A percentile compares a stretch with the other conserved stretches of the same genome.
Evolutionary conservation across 768 basidiomycete genomes (phyloP).

Genomic region (Trametes gibbosa): DNA sequence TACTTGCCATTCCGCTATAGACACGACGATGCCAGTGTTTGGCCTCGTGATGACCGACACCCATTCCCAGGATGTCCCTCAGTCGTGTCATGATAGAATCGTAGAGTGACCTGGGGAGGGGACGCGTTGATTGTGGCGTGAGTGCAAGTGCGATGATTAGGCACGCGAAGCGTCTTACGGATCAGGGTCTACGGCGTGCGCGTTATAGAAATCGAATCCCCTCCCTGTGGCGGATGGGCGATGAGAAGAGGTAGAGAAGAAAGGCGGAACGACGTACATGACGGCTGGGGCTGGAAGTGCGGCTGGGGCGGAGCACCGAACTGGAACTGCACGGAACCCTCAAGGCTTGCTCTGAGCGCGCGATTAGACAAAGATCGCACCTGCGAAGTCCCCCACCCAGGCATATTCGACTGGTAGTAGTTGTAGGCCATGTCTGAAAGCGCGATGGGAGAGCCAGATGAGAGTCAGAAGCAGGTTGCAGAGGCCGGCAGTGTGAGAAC

Average conservation of each 20-base stretch:
- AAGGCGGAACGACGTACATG: slow-evolving; percentile 43
- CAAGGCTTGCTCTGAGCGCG: not conserved
- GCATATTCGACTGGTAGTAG: slow-evolving; percentile 27
- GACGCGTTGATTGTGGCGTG: not conserved
- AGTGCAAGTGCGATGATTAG: slow-evolving; percentile 16
- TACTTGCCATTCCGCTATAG: slow-evolving; percentile 58
- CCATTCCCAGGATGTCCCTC: slow-evolving; percentile 30
- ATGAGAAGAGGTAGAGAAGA: slow-evolving; percentile 31
- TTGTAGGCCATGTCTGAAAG: slow-evolving; percentile 18
- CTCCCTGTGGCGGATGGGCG: slow-evolving; percentile 43
- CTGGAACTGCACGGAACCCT: slow-evolving; percentile 25
- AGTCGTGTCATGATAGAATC: slow-evolving; percentile 35
- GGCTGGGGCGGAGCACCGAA: slow-evolving; percentile 36
- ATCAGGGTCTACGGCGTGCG: slow-evolving; percentile 55
- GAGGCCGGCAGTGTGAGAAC: slow-evolving; percentile 14
- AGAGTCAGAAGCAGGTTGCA: slow-evolving; percentile 46
- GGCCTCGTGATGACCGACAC: slow-evolving; percentile 60
- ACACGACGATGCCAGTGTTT: slow-evolving; percentile 62
- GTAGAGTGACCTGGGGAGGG: slow-evolving; percentile 32
- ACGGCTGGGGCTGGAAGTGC: slow-evolving; percentile 45
- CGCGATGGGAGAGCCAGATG: slow-evolving; percentile 33
- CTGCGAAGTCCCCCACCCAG: slow-evolving; percentile 49
- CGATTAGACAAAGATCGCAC: slow-evolving; percentile 24
- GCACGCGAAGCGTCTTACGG: slow-evolving; percentile 45
- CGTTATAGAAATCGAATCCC: slow-evolving; percentile 61